Evolutionary conservation across 129 eudicot species (phyloP), one percentile per base, ranked within the genome.

Genomic region (Tagetes patula): DNA sequence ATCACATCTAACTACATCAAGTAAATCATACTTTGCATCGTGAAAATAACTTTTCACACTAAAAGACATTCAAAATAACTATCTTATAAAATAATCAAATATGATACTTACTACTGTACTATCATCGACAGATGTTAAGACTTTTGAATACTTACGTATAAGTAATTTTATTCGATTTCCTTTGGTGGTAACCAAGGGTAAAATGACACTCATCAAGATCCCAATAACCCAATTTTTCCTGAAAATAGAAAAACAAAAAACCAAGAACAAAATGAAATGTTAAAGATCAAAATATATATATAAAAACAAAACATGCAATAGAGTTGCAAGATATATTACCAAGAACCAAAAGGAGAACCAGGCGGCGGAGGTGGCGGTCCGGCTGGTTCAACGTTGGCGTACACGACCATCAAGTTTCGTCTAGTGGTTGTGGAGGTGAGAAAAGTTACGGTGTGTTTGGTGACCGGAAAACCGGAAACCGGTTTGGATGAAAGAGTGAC

Each of bases 141-240:
- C 27, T 20, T 11, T 5, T 43, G 39, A 13, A 37, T 71, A 30
- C 63, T 50, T 75, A 75, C 79, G 14, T 53, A 65, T 6, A 50
- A 75, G 58, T 27, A 53, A 34, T 43, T 66, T 75, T 40, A 75
- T 66, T 5, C 80, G 86, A 6, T 84, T 80, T 80, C 86, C 79
- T 74, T 80, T 87, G 65, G 77, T 78, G 38, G 80, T 82, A 59
- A 79, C 31, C n/a, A 82, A 80, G 12, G 92, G 87, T 14, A 85
- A 37, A 32, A 80, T 43, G 33, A 84, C 31, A 12, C 81, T 49
- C 20, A 80, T 41, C 36, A 82, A 33, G 20, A 69, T 8, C 37
- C 88, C 88, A 9, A 76, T n/a, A 13, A 82, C 40, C 88, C 88
- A 87, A 40, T 63, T 80, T 70, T 73, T 78, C 86, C 86, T 85